Conservation (phyloP, 2,329 filamentous ascomycete genomes). For the Fusarium xyrophilum region DNA sequence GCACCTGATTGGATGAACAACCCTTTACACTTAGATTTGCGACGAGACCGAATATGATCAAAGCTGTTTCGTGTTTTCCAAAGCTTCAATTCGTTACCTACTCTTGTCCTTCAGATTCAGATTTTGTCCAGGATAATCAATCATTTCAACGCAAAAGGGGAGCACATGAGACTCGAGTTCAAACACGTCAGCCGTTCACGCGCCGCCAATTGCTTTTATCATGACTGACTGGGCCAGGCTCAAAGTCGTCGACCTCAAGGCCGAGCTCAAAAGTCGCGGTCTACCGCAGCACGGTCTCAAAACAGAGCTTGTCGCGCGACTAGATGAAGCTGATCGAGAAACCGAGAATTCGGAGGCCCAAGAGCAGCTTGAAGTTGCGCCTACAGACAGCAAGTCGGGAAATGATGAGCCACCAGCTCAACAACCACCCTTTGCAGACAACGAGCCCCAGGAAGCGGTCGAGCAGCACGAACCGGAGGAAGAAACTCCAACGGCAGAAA, state of each 20-base stretch:
- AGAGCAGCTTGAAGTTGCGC: slow-evolving; percentile 14
- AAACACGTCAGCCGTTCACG: background rate
- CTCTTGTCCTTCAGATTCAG: background rate
- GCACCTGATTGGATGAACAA: slow-evolving; percentile 28
- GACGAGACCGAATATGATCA: slow-evolving; percentile 33
- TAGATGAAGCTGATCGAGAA: slow-evolving; percentile 48
- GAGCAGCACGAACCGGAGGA: slow-evolving; percentile 10
- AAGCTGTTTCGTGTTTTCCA: slow-evolving; percentile 11
- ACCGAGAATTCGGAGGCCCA: slow-evolving; percentile 1
- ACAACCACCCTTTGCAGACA: background rate
- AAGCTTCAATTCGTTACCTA: slow-evolving; percentile 8
- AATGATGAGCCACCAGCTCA: slow-evolving; percentile 7
- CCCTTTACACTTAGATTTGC: slow-evolving; percentile 30
- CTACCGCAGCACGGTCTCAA: slow-evolving; percentile 74
- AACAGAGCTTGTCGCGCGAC: slow-evolving; percentile 71
- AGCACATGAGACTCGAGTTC: background rate
- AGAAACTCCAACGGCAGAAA: slow-evolving; percentile 6
- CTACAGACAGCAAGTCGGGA: slow-evolving; percentile 13
- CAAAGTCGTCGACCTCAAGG: slow-evolving; percentile 78
- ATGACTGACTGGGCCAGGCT: slow-evolving; percentile 64
- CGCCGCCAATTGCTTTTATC: slow-evolving; percentile 32
- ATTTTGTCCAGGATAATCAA: background rate
- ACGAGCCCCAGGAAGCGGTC: background rate
- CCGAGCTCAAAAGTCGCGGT: slow-evolving; percentile 75
- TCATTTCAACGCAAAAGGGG: too few relatives aligned